Conservation (phyloP, 352 stramenopile genomes). For the Globisporangium parvum region DNA sequence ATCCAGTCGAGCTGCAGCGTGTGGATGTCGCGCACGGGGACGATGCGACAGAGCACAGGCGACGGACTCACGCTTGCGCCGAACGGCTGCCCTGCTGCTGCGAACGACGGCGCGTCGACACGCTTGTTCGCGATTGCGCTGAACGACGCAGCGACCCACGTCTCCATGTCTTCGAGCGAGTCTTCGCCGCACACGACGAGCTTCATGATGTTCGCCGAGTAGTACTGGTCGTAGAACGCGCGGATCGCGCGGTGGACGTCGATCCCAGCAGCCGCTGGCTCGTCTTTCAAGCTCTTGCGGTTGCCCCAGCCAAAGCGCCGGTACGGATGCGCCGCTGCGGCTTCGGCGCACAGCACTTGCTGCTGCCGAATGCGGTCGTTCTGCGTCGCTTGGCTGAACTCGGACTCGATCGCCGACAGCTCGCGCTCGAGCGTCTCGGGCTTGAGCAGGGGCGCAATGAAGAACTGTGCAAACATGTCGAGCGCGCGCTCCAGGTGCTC, state of each 20-base stretch:
- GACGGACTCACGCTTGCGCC: conserved; percentile 27
- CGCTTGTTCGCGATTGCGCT: conserved; percentile 54
- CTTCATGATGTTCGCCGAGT: conserved; percentile 84
- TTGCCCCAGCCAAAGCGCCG: conserved; percentile 85
- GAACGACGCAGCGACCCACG: conserved; percentile 60
- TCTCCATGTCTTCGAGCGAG: conserved; percentile 57
- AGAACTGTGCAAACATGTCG: conserved; percentile 94
- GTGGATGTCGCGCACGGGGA: conserved; percentile 76
- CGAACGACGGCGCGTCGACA: conserved; percentile 37
- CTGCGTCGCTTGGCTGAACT: conserved; percentile 79
- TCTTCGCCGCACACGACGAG: conserved; percentile 77
- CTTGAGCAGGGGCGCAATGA: conserved; percentile 87
- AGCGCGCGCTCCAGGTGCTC: conserved; percentile 58
- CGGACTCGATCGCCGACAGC: conserved; percentile 82
- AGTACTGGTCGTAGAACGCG: conserved; percentile 63
- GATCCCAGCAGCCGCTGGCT: conserved; percentile 32
- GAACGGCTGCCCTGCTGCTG: conserved; percentile 38
- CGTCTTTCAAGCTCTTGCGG: conserved; percentile 52
- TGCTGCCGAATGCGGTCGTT: conserved; percentile 64
- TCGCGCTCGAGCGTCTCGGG: conserved; percentile 75
- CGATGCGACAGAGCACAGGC: conserved; percentile 54
- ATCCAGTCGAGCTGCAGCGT: conserved; percentile 74
- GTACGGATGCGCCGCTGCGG: conserved; percentile 59
- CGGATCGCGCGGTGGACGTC: conserved; percentile 58
- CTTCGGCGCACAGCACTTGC: conserved; percentile 71